phyloP scores from a whole-genome alignment of 768 basidiomycete species.

The Gymnopilus dilepis region DNA sequence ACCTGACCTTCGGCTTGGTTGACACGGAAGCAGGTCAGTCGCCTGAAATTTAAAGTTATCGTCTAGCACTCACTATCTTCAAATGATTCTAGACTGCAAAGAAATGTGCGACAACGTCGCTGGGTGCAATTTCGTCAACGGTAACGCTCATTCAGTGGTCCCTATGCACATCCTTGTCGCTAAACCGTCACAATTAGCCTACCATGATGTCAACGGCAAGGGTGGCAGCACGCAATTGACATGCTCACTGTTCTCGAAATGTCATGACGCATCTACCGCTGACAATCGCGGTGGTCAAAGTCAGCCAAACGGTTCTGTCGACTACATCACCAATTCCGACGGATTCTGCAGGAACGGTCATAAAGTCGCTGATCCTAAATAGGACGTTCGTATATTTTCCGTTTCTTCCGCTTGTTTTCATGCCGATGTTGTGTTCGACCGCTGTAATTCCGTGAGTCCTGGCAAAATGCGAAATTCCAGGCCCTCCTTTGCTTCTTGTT shows the following conservation, averaged over 20 bases:
- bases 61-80: neutral
- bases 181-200: constrained; percentile 31
- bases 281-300: constrained; percentile 48
- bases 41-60: neutral
- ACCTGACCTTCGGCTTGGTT: constrained; percentile 49
- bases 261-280: constrained; percentile 42
- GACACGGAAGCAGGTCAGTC: constrained; percentile 44
- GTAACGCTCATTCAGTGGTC: constrained; percentile 31
- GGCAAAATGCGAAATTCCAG: too few relatives aligned
- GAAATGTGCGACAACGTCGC: constrained; percentile 48
- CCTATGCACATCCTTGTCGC: neutral
- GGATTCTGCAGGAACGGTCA: constrained; percentile 45
- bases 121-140: constrained; percentile 48
- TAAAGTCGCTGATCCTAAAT: neutral
- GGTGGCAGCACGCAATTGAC: constrained; percentile 48
- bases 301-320: constrained; percentile 43
- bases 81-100: constrained; percentile 40
- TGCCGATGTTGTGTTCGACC: too few relatives aligned
- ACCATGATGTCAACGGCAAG: constrained; percentile 54
- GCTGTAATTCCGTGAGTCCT: too few relatives aligned
- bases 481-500: neutral
- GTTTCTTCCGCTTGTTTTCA: too few relatives aligned
- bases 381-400: neutral
- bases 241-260: constrained; percentile 46
- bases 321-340: constrained; percentile 46